These are phyloP conservation scores for Craterostigma plantagineum DNA, from an alignment of 257 asterid species.

Conservation along the genomic window DNA sequence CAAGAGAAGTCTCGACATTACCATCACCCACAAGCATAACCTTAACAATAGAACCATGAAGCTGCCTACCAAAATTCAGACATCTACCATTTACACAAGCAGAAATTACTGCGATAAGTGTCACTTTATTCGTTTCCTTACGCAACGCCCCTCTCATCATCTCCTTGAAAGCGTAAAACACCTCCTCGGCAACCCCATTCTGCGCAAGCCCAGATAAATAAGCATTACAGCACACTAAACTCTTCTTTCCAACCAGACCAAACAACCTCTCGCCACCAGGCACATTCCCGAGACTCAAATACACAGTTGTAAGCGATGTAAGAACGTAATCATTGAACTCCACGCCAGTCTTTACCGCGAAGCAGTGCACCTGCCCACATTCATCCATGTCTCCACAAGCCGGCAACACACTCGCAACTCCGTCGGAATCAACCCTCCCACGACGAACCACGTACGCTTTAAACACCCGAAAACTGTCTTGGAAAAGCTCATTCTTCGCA, in stretches of 20 bases:
- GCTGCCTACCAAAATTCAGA: constrained; percentile 46
- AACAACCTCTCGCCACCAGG: constrained; percentile 41
- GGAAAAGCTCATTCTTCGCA: constrained; percentile 28
- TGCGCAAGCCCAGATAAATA: constrained; percentile 54
- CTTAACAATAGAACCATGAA: constrained; percentile 45
- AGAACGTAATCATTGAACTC: constrained; percentile 37
- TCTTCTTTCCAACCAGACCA: constrained; percentile 24
- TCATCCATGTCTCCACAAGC: constrained; percentile 20
- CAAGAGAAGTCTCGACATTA: constrained; percentile 51
- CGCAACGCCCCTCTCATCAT: constrained; percentile 34
- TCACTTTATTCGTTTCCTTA: constrained; percentile 34
- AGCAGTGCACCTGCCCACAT: constrained; percentile 55
- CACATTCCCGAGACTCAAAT: constrained; percentile 30
- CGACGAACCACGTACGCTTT: constrained; percentile 12
- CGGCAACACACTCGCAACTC: constrained; percentile 43
- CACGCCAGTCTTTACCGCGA: constrained; percentile 63
- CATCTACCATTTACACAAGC: constrained; percentile 44
- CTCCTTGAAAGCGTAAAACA: constrained; percentile 38
- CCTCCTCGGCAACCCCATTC: constrained; percentile 30
- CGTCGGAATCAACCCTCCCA: constrained; percentile 43
- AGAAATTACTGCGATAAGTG: constrained; percentile 44
- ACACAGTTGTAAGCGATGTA: constrained; percentile 62
- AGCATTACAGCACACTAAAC: constrained; percentile 59
- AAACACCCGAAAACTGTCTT: constrained; percentile 30
- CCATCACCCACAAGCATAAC: constrained; percentile 17